Base-by-base conservation (phyloP, 176 grass and related monocot genomes). In the Coix lacrymajobi region DNA sequence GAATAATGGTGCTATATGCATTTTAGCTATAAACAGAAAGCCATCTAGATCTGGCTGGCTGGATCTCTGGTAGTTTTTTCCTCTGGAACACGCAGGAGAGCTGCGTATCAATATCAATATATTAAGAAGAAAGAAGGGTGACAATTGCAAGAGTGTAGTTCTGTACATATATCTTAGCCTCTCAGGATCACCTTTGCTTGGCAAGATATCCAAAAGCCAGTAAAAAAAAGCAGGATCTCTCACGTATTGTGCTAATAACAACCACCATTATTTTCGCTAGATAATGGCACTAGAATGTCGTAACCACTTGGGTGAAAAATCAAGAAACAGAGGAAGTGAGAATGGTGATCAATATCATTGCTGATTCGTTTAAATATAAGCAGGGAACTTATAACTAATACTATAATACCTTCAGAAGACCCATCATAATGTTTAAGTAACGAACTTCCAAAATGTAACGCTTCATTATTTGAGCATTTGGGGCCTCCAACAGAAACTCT, bases 381-480 rank as follows among this genome's bases (percentile, higher is more conserved):
- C 14, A 69, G 25, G 30, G 71, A 87, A 65, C 1, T 38, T 84
- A 43, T 49, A 76, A 60, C 12, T 61, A 68, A 43, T 84, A 93
- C 67, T 70, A 38, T 64, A 81, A 72, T 96, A 99, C 96, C 96
- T 99, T 99, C 48, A 99, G 91, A 24, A 94, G 81, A 73, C 33
- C 76, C 67, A 99, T 90, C 87, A 94, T 90, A 63, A 89, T 95
- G 75, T 85, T 89, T 43, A 99, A 94, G 76, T 90, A 90, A 72
- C 52, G 80, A 79, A 94, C 89, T 86, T 99, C 97, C 71, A 90
- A 67, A 91, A 99, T 94, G 75, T 92, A 99, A 43, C 89, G 85
- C 85, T 99, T 99, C 97, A 99, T 96, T 83, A 95, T 96, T 89
- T 94, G 97, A 79, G 91, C 62, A 90, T 99, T 99, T 62, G 93